Base-by-base conservation (phyloP, 371 early-diverging fungal species). In the Mucor mucedo region DNA sequence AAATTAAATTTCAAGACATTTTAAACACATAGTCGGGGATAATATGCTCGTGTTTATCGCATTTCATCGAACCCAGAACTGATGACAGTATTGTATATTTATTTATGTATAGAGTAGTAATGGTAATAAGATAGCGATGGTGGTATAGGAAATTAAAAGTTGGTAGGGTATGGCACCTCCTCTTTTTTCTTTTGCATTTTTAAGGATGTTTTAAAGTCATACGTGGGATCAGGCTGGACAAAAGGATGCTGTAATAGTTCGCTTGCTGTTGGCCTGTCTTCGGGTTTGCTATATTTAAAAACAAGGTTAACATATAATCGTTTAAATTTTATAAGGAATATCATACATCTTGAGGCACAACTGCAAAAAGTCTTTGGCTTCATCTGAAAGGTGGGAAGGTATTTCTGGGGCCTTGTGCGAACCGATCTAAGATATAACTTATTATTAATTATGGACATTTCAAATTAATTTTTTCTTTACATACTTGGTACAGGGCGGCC, bases 401-500 rank as follows among this genome's bases (percentile, higher is more conserved):
- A 93, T 77, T 21, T 89, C 89, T 5, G 97, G 95, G 6, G 84
- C 71, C 49, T 88, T 83, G 55, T 87, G 82, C 52, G 78, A 78
- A 9, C 95, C 95, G 55, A 93, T 84, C 50, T 50, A 50, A 9
- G 2, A 27, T 8, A 16, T 21, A 0, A 4, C 5, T 13, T 16
- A 29, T 11, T 11, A 50, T 21, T 21, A 21, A 21, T 21, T 21
- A 0, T 21, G 21, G 21, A 21, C 21, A 21, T 21, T 21, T 21
- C 21, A 21, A 21, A 21, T 21, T 21, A 21, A 21, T 21, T 21
- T 21, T 21, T 21, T 21, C 21, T 21, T 21, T 21, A 21, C 21
- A 21, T 29, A 50, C 50, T 75, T 87, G 77, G 75, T 91, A 95
- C 60, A 96, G 83, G 2, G 96, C 94, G 68, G 95, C 93, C 75